A percentile compares a stretch with the other conserved stretches of the same genome.
Evolutionary conservation across 163 green algal genomes (phyloP).

Genomic region (Scenedesmus sp.): DNA sequence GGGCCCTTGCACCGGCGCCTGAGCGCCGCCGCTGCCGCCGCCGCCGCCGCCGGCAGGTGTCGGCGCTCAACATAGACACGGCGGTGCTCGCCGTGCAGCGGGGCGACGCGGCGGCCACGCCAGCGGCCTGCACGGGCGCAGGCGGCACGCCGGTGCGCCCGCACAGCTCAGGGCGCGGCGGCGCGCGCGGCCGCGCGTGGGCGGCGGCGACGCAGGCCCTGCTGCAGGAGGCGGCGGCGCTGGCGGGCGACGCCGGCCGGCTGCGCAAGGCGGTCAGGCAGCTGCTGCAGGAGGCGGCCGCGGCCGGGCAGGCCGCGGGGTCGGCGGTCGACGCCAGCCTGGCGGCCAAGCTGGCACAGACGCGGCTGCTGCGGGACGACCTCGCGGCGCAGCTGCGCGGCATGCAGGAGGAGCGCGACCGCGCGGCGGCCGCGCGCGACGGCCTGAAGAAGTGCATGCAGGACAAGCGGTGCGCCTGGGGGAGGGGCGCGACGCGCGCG

Average conservation of each 20-base stretch:
- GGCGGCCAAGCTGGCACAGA: slow-evolving; percentile 21
- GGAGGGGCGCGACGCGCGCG: too few species aligned
- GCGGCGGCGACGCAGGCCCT: background rate
- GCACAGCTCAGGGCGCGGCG: too few species aligned
- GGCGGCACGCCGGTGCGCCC: too few species aligned
- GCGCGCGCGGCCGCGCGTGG: slow-evolving; percentile 1
- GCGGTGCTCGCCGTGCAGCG: slow-evolving; percentile 24
- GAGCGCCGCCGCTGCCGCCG: too few species aligned
- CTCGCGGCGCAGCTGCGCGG: slow-evolving; percentile 16
- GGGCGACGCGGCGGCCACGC: too few species aligned
- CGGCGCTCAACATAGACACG: slow-evolving; percentile 24
- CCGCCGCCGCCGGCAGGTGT: slow-evolving; percentile 14
- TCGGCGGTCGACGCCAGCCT: background rate
- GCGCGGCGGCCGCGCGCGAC: background rate
- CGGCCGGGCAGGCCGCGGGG: background rate
- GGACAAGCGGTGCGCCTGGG: slow-evolving; percentile 28
- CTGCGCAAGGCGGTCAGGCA: slow-evolving; percentile 29
- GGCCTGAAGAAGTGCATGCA: slow-evolving; percentile 6
- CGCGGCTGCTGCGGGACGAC: background rate
- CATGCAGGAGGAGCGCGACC: slow-evolving; percentile 19
- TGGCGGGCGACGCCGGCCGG: slow-evolving; percentile 5
- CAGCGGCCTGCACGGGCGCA: too few species aligned
- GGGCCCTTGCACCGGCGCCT: too few species aligned
- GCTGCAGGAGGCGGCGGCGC: slow-evolving; percentile 7
- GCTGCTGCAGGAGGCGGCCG: slow-evolving; percentile 28